These are phyloP conservation scores for Fusarium brachygibbosum DNA, from an alignment of 2,329 filamentous ascomycete genomes.

Conservation along the genomic window DNA sequence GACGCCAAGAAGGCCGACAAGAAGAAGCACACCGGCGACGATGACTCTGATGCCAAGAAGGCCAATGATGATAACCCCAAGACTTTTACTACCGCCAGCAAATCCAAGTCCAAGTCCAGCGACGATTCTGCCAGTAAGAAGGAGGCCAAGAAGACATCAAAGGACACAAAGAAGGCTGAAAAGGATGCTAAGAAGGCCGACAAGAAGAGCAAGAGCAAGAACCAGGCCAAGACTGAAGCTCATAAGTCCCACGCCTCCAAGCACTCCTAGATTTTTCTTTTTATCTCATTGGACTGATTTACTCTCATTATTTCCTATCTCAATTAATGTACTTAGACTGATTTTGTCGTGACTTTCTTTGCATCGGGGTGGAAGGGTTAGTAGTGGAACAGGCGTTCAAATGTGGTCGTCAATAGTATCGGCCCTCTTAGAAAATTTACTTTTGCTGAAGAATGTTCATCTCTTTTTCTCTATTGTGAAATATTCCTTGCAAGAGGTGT, in stretches of 20 bases:
- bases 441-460: not conserved
- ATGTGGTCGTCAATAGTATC: not conserved
- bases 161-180: not conserved
- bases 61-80: not conserved
- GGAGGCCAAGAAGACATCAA: not conserved
- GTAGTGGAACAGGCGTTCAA: not conserved
- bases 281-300: not conserved
- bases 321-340: slow-evolving; percentile 3
- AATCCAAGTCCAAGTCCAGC: not conserved
- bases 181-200: not conserved
- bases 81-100: not conserved
- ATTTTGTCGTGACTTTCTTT: not conserved
- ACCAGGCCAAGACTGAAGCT: not conserved
- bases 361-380: not conserved
- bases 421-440: not conserved
- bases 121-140: not conserved
- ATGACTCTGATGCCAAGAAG: not conserved
- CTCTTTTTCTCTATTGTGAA: no score
- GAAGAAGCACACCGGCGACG: not conserved
- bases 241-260: slow-evolving; percentile 3
- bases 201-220: not conserved
- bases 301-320: not conserved
- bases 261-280: not conserved
- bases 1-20: slow-evolving; percentile 12
- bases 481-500: not conserved